Conservation (phyloP, 202 grass and related monocot genomes). For the Zizania palustris region DNA sequence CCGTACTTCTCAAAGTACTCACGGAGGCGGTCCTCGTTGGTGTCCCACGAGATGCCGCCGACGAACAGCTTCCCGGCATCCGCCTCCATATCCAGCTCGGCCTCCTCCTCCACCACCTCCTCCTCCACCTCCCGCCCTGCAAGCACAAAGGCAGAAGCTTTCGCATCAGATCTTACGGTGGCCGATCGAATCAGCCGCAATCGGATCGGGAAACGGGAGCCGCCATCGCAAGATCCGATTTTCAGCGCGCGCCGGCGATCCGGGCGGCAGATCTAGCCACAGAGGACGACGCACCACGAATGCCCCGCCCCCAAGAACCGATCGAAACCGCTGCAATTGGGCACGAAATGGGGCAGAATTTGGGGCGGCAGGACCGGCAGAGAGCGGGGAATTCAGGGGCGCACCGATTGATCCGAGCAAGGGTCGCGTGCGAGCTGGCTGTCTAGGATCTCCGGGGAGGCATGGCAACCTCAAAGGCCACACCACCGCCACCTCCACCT, state of each 20-base stretch:
- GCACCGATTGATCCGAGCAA: conserved; percentile 55
- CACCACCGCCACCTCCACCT: conserved; percentile 45
- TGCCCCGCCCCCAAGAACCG: background rate
- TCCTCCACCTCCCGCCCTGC: conserved; percentile 23
- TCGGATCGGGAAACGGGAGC: conserved; percentile 43
- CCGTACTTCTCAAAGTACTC: conserved; percentile 83
- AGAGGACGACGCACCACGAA: too few relatives aligned
- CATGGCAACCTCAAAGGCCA: conserved; percentile 63
- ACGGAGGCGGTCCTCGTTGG: conserved; percentile 77
- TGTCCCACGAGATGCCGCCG: conserved; percentile 93
- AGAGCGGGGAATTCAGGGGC: conserved; percentile 42
- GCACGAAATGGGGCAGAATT: background rate
- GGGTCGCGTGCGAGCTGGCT: conserved; percentile 42
- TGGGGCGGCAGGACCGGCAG: too few relatives aligned
- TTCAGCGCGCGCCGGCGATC: background rate
- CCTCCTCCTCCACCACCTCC: conserved; percentile 14
- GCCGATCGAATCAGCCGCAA: conserved; percentile 44
- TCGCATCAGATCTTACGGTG: conserved; percentile 54
- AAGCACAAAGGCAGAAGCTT: conserved; percentile 44
- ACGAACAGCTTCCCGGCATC: conserved; percentile 82
- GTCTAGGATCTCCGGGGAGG: conserved; percentile 66
- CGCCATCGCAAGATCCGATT: background rate
- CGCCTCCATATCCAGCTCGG: conserved; percentile 47
- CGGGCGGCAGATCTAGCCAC: background rate
- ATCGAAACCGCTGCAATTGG: background rate